A percentile compares a stretch with the other conserved stretches of the same genome.
Evolutionary conservation across 129 eudicot species (phyloP).

Genomic region (Flaveria trinervia): DNA sequence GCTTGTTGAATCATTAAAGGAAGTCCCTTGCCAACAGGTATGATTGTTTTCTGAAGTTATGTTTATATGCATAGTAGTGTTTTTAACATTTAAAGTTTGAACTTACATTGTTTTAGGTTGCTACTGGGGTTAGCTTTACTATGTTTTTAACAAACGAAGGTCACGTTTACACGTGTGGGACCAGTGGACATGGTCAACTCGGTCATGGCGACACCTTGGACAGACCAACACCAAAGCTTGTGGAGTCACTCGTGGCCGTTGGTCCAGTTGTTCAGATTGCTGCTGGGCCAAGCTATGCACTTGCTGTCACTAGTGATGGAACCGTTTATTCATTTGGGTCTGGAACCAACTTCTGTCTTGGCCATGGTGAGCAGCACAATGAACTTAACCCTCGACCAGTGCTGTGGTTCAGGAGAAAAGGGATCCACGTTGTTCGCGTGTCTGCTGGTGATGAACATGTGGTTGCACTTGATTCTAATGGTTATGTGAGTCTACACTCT

Average conservation of each 20-base stretch:
- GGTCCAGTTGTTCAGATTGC: conserved; percentile 63
- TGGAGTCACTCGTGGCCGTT: conserved; percentile 50
- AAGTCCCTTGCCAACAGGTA: conserved; percentile 83
- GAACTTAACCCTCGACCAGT: conserved; percentile 74
- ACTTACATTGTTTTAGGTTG: conserved; percentile 53
- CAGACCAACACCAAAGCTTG: conserved; percentile 61
- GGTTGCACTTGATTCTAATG: conserved; percentile 91
- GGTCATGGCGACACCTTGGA: conserved; percentile 90
- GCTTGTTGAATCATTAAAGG: conserved; percentile 73
- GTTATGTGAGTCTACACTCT: conserved; percentile 50
- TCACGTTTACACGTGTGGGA: conserved; percentile 86
- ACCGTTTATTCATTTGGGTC: conserved; percentile 76
- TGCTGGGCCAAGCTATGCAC: conserved; percentile 83
- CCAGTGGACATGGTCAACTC: conserved; percentile 80
- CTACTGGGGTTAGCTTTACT: conserved; percentile 90
- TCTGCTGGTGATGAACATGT: conserved; percentile 97
- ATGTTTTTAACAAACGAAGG: conserved; percentile 78
- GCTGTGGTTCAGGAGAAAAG: conserved; percentile 65
- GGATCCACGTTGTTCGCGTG: conserved; percentile 65
- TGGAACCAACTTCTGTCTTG: conserved; percentile 88
- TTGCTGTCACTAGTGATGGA: conserved; percentile 73
- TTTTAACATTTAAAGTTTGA: neutral
- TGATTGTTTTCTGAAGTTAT: neutral
- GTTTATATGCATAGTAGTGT: neutral
- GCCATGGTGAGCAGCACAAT: conserved; percentile 92